Base-by-base conservation (phyloP, 2,329 filamentous ascomycete genomes). In the Botrytis pseudocinerea region DNA sequence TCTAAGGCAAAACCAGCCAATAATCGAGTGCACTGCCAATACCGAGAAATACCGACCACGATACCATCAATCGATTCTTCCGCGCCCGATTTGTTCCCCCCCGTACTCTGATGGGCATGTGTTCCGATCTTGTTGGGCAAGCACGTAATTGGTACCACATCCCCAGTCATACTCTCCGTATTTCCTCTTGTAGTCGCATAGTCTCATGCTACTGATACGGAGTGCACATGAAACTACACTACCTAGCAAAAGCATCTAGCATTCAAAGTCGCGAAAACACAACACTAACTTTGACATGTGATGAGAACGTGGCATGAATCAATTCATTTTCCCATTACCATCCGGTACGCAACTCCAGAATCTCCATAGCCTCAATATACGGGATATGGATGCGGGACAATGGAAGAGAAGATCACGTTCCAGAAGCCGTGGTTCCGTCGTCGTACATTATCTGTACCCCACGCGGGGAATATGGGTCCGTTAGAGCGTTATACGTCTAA, bases 401-500 rank as follows among this genome's bases (percentile, higher is more conserved):
- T 18, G 42, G 42, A 46, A 35, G 42, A n/a, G 35, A 32, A 22
- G 8, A 46, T 14, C n/a, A 32, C 14, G 20, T 35, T 32, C 62
- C 42, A 32, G 32, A 35, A 60, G 18, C 57, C 28, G 57, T 60
- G 32, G 18, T 60, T 60, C 57, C 16, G 28, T 60, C 57, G 51
- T 57, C 4, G 18, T 35, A 35, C 20, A 44, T 35, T 28, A 46
- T 64, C 20, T 46, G 62, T 46, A 46, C 18, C 42, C 40, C n/a
- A 22, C 62, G 62, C 62, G 62, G 62, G 42, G 62, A 46, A 46
- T 22, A 46, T 64, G 62, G n/a, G 42, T 64, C 62, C 62, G 62
- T 46, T 46, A 10, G 28, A 28, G 42, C 20, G 62, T 46, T 32
- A 35, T 42, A 8, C 32, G 51, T 57, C 51, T 18, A 57, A 28